phyloP scores from a whole-genome alignment of 2,329 filamentous ascomycete species.

The Zelopaecilomyces penicillatus region DNA sequence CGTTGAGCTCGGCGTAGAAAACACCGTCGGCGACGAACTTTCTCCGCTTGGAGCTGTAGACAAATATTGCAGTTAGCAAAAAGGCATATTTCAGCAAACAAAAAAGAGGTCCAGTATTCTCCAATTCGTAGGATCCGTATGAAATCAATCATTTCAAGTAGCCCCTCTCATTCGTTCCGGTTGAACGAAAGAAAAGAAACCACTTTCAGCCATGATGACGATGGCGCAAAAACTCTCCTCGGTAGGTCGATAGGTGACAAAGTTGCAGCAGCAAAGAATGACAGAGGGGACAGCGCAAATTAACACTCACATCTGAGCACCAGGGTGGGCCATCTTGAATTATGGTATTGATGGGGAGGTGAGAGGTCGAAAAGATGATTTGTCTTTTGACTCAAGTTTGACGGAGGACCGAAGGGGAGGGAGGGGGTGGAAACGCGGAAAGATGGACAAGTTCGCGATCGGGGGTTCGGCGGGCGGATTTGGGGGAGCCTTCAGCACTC shows the following conservation, averaged over 20 bases:
- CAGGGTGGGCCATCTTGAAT: constrained; percentile 52
- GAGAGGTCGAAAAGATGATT: constrained; percentile 12
- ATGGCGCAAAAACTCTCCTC: too few species aligned
- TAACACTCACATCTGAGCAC: constrained; percentile 52
- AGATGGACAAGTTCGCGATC: constrained; percentile 8
- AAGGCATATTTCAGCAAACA: neutral
- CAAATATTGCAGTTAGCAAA: constrained; percentile 6
- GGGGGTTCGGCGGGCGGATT: constrained; percentile 5
- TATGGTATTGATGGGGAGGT: constrained; percentile 7
- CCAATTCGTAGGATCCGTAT: too few species aligned
- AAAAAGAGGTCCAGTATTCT: too few species aligned
- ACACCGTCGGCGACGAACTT: constrained; percentile 98
- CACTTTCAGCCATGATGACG: too few species aligned
- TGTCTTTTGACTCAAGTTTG: constrained; percentile 22
- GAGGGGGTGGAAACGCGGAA: constrained; percentile 12
- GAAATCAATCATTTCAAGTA: too few species aligned
- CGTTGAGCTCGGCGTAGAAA: constrained; percentile 99
- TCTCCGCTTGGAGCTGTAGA: constrained; percentile 73
- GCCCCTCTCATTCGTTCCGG: too few species aligned
- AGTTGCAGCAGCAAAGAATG: neutral
- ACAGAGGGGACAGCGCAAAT: constrained; percentile 5
- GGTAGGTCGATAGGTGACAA: too few species aligned
- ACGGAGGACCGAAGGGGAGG: constrained; percentile 26
- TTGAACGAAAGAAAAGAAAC: too few species aligned
- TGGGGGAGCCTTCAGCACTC: constrained; percentile 1